phyloP scores from a whole-genome alignment of 2,329 filamentous ascomycete genomes.

The Ceratocystis albifundus region DNA sequence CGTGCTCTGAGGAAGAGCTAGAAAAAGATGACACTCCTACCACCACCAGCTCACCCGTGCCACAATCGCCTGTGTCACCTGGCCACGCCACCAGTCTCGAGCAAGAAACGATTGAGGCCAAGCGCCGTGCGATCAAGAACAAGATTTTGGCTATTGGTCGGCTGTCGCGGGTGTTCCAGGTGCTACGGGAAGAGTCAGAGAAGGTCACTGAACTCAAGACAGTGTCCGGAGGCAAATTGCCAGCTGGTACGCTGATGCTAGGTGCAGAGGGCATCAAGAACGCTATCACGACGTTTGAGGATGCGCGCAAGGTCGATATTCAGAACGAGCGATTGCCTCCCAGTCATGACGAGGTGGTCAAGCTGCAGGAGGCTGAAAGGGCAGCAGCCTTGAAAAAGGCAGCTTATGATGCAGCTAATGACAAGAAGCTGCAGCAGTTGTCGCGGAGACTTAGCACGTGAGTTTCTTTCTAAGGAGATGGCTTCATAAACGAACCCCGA shows the following conservation, averaged over 20 bases:
- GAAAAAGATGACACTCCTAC: slow-evolving; percentile 66
- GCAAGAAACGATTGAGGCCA: slow-evolving; percentile 73
- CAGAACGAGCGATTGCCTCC: slow-evolving; percentile 94
- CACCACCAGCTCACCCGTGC: slow-evolving; percentile 43
- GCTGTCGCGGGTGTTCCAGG: slow-evolving; percentile 94
- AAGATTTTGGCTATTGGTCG: slow-evolving; percentile 97
- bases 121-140: slow-evolving; percentile 96
- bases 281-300: slow-evolving; percentile 91
- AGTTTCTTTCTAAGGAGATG: slow-evolving; percentile 35
- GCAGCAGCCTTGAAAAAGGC: slow-evolving; percentile 77
- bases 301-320: slow-evolving; percentile 89
- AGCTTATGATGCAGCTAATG: slow-evolving; percentile 79
- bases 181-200: slow-evolving; percentile 93
- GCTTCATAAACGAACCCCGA: background rate
- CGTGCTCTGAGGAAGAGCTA: slow-evolving; percentile 96
- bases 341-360: slow-evolving; percentile 79
- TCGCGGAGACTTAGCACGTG: slow-evolving; percentile 93
- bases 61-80: slow-evolving; percentile 55
- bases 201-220: slow-evolving; percentile 96
- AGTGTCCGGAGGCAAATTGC: slow-evolving; percentile 79
- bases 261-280: slow-evolving; percentile 98
- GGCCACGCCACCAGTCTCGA: background rate
- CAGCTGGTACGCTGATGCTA: slow-evolving; percentile 92
- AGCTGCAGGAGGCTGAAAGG: slow-evolving; percentile 69
- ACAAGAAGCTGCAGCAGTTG: slow-evolving; percentile 72